Evolutionary conservation across 2,329 filamentous ascomycete genomes (phyloP), one percentile per base, ranked within the genome.

Genomic region (Furcasterigmium sp.): DNA sequence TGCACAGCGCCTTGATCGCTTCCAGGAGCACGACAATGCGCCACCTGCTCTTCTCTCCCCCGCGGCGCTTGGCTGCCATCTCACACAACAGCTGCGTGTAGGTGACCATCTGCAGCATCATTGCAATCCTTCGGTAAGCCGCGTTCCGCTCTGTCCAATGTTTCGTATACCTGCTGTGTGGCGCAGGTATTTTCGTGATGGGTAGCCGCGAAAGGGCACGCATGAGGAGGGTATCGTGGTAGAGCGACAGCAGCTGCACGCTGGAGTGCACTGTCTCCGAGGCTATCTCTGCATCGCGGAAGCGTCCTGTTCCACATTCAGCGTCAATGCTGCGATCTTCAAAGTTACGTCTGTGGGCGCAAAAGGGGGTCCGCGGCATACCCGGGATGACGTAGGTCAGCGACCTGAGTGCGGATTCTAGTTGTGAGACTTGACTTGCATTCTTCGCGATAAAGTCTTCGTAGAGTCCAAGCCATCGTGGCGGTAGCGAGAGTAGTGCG

Each of bases 21-120:
- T 98, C 93, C 18, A 98, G 72, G 4, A 94, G 60, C 10, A 97
- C 82, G 6, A 97, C 81, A 0, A 94, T 81, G 41, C 87, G 82
- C 93, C 93, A 98, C 23, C 90, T 80, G 20, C 84, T 67, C 56
- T 78, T 82, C 62, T 94, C 78, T 36, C 85, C 90, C 15, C 88
- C 87, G 49, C 83, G 83, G 39, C 91, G 78, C 65, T 95, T 94
- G 21, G 91, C 91, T 21, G 86, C 80, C 93, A 98, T 98, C 63
- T 98, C 93, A 78, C 91, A 93, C n/a, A 98, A 69, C 23, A 98
- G 72, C 67, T 98, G 89, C 0, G 91, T 95, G 60, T 97, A 97
- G 53, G 93, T 87, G 20, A 96, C 86, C 67, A 95, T 85, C 60
- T 95, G 89, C 39, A 98, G 70, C 5, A 90, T 71, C 51, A 91